These are phyloP conservation scores for Cryptosporidium bovis DNA, from an alignment of 169 alveolate genomes.

Conservation along the genomic window DNA sequence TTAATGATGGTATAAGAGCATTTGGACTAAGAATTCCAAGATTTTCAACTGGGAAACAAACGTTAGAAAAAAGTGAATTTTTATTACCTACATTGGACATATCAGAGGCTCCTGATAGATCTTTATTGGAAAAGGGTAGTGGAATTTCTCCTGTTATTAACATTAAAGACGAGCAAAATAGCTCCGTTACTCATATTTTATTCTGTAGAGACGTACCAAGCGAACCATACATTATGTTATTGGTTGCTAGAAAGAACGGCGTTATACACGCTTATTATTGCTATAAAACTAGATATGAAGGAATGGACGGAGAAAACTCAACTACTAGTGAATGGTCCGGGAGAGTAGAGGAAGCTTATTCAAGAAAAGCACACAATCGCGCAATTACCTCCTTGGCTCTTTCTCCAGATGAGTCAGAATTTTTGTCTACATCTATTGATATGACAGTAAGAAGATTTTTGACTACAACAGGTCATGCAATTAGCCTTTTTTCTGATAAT, in stretches of 20 bases:
- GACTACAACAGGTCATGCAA: conserved; percentile 84
- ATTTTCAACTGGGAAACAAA: conserved; percentile 6
- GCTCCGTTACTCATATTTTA: conserved; percentile 84
- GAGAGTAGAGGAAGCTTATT: conserved; percentile 77
- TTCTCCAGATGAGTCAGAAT: conserved; percentile 84
- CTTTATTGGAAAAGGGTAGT: conserved; percentile 7
- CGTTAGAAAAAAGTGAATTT: conserved; percentile 13
- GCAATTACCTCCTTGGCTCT: conserved; percentile 86
- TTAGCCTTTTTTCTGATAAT: conserved; percentile 86
- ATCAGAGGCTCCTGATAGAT: conserved; percentile 10
- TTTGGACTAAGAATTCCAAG: conserved; percentile 47
- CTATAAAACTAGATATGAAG: conserved; percentile 78
- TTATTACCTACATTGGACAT: conserved; percentile 33
- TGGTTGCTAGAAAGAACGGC: conserved; percentile 88
- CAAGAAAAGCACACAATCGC: conserved; percentile 78
- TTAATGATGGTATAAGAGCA: conserved; percentile 68
- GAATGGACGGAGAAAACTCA: conserved; percentile 29
- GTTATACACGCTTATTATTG: conserved; percentile 80
- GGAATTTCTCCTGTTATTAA: conserved; percentile 70
- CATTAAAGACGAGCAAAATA: conserved; percentile 75
- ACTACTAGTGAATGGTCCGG: conserved; percentile 78
- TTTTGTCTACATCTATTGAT: conserved; percentile 85
- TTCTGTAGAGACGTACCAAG: conserved; percentile 82
- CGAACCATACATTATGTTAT: conserved; percentile 82
- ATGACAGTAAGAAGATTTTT: conserved; percentile 88